A percentile compares a stretch with the other conserved stretches of the same genome.
Evolutionary conservation across 139 green algal species (phyloP).

Genomic region (Chlorella vulgaris): DNA sequence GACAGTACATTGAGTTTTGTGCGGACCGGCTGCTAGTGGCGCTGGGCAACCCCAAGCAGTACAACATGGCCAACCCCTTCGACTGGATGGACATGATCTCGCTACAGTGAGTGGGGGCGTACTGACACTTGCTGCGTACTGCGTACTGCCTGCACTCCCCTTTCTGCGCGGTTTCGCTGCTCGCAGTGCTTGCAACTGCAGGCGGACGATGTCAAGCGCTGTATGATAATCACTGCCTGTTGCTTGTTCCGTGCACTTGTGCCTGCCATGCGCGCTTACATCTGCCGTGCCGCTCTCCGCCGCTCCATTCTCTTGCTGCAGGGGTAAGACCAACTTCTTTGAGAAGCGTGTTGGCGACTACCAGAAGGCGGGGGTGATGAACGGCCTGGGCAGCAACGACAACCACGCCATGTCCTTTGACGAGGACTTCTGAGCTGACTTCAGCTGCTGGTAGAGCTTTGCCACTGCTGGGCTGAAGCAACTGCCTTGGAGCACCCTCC

Average conservation of each 20-base stretch:
- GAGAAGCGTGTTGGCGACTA: constrained; percentile 95
- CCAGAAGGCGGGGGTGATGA: constrained; percentile 91
- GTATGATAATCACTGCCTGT: too few relatives aligned
- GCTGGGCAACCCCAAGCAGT: constrained; percentile 82
- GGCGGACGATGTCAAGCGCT: too few relatives aligned
- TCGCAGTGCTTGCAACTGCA: too few relatives aligned
- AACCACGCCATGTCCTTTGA: constrained; percentile 77
- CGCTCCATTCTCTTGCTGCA: constrained; percentile 43
- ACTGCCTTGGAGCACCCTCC: too few relatives aligned
- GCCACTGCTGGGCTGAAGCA: not conserved
- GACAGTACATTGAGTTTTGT: constrained; percentile 97
- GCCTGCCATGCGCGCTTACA: not conserved
- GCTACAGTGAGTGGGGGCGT: constrained; percentile 61
- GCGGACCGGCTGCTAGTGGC: constrained; percentile 94
- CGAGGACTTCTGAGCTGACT: constrained; percentile 79
- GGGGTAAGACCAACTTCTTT: constrained; percentile 97
- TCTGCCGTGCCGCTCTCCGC: too few relatives aligned
- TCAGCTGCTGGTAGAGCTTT: not conserved
- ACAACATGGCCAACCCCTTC: constrained; percentile 89
- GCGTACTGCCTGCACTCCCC: not conserved
- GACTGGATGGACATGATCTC: constrained; percentile 98
- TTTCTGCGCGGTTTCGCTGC: too few relatives aligned
- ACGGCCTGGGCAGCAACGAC: constrained; percentile 44
- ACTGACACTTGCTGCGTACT: not conserved
- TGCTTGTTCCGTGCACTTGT: not conserved